Evolutionary conservation across 78 protist genomes (phyloP), one percentile per base, ranked within the genome.

Genomic region (Bodo saltans): DNA sequence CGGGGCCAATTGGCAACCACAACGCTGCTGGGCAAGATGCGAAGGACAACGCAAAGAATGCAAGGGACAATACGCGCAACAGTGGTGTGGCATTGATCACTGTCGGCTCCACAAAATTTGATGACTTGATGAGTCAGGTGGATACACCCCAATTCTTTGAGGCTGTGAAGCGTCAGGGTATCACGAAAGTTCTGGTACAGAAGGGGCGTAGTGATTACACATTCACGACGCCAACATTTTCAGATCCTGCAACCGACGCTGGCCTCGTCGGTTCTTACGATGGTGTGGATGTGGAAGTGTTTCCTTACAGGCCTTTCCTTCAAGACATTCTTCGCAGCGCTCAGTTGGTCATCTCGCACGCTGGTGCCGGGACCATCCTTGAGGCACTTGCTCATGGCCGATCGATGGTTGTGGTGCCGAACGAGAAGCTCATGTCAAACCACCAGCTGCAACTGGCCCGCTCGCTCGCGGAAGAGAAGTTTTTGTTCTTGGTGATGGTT

Each of bases 341-440:
- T 47, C 17, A 8, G 41, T n/a, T 32, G 53, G 60, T 79, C 2
- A 79, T 79, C 2, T 53, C 84, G 40, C 84, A 79, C 17, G 72
- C 84, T 25, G 84, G 84, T 2, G 84, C 84, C 38, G 84, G 84
- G 40, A 68, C 84, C n/a, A 26, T 79, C n/a, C 72, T 53, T 40
- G 84, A 79, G 39, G 69, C 68, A 29, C 21, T 79, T 30, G 68
- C 8, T 27, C 47, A n/a, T 11, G 70, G 42, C 23, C 30, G 3
- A 2, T 35, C 39, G 72, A 11, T 53, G 84, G 67, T 79, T 32
- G 70, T 32, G 12, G 84, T 79, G 3, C 74, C 72, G 17, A 79
- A 79, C 42, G 72, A 52, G 42, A 1, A 30, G 28, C 84, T 79
- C 47, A 79, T 79, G 84, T 1, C 4, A 52, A 79, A 79, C 42